Evolutionary conservation across 768 basidiomycete genomes (phyloP).

Genomic region (Amanita polypyramis): DNA sequence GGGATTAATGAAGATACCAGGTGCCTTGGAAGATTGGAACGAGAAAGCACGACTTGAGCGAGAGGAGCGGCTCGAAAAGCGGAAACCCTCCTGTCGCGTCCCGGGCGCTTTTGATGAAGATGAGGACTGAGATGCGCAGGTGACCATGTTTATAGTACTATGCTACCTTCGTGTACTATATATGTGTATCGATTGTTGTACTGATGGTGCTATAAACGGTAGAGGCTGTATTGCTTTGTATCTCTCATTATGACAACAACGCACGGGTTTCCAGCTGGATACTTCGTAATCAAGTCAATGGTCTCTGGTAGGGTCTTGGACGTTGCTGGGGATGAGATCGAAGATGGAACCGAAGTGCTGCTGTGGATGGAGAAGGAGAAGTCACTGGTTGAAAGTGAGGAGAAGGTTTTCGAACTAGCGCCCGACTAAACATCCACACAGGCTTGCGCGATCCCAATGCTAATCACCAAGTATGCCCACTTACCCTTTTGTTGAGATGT

Average conservation of each 20-base stretch:
- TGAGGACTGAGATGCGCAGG: not conserved
- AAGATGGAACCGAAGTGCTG: slow-evolving; percentile 53
- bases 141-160: not conserved
- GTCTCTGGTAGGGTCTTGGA: slow-evolving; percentile 48
- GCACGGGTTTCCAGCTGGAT: slow-evolving; percentile 42
- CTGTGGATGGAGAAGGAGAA: slow-evolving; percentile 68
- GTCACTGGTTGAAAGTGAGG: slow-evolving; percentile 68
- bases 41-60: slow-evolving; percentile 3
- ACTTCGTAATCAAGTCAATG: slow-evolving; percentile 51
- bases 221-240: not conserved
- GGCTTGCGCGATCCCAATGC: slow-evolving; percentile 57
- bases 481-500: not conserved
- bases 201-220: not conserved
- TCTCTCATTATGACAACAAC: slow-evolving; percentile 11
- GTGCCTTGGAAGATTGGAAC: slow-evolving; percentile 61
- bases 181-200: not conserved
- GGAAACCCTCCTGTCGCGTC: not conserved
- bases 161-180: not conserved
- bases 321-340: slow-evolving; percentile 37
- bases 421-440: slow-evolving; percentile 16
- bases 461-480: slow-evolving; percentile 55
- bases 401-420: no score
- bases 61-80: not conserved
- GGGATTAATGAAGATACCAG: slow-evolving; percentile 64
- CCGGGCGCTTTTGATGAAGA: slow-evolving; percentile 5